phyloP scores from a whole-genome alignment of 2,329 filamentous ascomycete species.

The Exophiala calicioides region DNA sequence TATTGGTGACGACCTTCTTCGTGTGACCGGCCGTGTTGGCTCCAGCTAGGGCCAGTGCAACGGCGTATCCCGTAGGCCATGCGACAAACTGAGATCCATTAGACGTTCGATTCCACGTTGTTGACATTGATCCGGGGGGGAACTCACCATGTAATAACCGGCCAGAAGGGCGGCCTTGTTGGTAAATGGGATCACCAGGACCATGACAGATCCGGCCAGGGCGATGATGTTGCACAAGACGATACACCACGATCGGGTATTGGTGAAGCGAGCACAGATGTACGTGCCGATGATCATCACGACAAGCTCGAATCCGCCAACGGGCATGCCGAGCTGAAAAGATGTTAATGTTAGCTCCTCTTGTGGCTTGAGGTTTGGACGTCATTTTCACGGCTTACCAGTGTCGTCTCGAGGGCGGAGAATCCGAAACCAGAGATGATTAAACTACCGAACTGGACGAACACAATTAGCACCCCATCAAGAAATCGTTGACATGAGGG shows the following conservation, averaged over 20 bases:
- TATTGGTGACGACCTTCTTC: constrained; percentile 37
- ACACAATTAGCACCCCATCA: constrained; percentile 5
- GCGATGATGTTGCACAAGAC: background rate
- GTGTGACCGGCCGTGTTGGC: constrained; percentile 37
- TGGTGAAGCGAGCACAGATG: background rate
- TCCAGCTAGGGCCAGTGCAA: constrained; percentile 30
- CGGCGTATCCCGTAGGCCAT: no score
- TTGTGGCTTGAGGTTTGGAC: no score
- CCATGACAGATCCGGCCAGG: background rate
- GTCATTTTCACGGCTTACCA: no score
- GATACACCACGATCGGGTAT: constrained; percentile 4
- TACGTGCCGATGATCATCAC: background rate
- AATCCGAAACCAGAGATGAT: constrained; percentile 41
- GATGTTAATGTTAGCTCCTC: no score
- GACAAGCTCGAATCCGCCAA: constrained; percentile 35
- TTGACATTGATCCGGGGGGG: no score
- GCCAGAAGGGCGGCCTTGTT: constrained; percentile 5
- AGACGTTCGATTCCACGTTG: no score
- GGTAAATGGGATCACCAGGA: constrained; percentile 1
- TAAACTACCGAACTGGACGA: constrained; percentile 36
- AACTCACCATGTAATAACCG: constrained; percentile 1
- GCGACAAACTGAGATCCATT: no score
- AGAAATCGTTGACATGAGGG: background rate
- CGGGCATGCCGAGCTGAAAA: constrained; percentile 47
- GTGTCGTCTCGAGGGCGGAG: constrained; percentile 41